These are phyloP conservation scores for Exophiala oligosperma DNA, from an alignment of 2,329 filamentous ascomycete species.

Conservation along the genomic window DNA sequence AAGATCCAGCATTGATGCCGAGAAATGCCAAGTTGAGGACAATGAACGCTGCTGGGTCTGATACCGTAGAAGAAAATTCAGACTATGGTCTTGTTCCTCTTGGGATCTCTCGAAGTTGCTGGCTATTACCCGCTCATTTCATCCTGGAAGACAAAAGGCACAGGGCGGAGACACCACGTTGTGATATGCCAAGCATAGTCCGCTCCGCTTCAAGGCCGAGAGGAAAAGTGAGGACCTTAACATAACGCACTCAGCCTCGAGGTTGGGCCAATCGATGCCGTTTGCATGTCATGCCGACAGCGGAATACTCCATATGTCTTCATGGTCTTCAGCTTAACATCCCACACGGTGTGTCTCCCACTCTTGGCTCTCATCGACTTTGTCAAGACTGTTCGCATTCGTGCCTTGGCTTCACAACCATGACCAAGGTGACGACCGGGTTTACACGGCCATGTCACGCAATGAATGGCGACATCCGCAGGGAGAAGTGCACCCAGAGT, in stretches of 20 bases:
- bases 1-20: neutral
- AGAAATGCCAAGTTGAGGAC: conserved; percentile 7
- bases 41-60: neutral
- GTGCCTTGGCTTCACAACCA: neutral
- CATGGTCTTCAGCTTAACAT: neutral
- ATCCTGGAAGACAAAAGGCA: neutral
- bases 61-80: too few relatives aligned
- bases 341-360: neutral
- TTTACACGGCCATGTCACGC: neutral
- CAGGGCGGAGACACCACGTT: neutral
- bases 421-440: neutral
- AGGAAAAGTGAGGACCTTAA: conserved; percentile 22
- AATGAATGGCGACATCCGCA: neutral
- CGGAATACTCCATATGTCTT: neutral
- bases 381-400: neutral
- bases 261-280: neutral
- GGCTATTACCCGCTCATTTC: too few relatives aligned
- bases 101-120: neutral
- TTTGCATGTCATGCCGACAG: too few relatives aligned
- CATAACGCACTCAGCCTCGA: neutral
- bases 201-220: conserved; percentile 10
- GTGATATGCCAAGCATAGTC: conserved; percentile 6
- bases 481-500: neutral
- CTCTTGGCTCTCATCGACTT: neutral
- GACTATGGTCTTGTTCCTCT: neutral